Evolutionary conservation across 1,284 basidiomycete genomes (phyloP).

Genomic region (Fomitopsis betulina): DNA sequence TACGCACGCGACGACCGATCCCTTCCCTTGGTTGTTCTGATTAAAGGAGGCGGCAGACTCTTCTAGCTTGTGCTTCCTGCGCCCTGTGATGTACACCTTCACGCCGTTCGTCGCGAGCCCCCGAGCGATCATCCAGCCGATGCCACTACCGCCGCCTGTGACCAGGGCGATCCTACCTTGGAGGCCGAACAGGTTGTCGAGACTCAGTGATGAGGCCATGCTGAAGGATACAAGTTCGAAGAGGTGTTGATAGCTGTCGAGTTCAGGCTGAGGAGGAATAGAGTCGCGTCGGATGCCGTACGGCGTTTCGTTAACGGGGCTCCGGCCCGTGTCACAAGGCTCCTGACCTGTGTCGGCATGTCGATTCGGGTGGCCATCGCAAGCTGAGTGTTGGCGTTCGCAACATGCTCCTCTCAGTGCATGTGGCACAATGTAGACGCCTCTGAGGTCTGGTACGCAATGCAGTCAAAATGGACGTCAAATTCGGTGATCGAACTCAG

Average conservation of each 20-base stretch:
- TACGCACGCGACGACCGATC: slow-evolving; percentile 54
- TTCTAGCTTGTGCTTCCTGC: slow-evolving; percentile 60
- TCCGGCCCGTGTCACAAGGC: not conserved
- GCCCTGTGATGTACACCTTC: slow-evolving; percentile 76
- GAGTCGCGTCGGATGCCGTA: not conserved
- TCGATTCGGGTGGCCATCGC: not conserved
- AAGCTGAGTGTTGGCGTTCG: not conserved
- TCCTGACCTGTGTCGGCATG: not conserved
- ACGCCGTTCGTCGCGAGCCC: slow-evolving; percentile 76
- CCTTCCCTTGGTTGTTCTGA: slow-evolving; percentile 35
- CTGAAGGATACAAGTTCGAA: not conserved
- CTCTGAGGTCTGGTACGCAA: not conserved
- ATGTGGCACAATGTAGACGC: not conserved
- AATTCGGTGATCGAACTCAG: not conserved
- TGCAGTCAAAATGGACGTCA: not conserved
- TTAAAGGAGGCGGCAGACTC: slow-evolving; percentile 47
- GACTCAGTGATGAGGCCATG: slow-evolving; percentile 17
- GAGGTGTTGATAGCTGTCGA: not conserved
- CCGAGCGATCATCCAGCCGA: slow-evolving; percentile 70
- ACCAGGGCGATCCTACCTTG: slow-evolving; percentile 64
- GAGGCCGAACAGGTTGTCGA: slow-evolving; percentile 50
- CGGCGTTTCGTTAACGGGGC: not conserved
- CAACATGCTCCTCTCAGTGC: not conserved
- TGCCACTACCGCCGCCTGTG: slow-evolving; percentile 80
- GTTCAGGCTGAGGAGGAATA: not conserved